Conservation (phyloP, 179 eudicot genomes). For the Carnegiea gigantea region DNA sequence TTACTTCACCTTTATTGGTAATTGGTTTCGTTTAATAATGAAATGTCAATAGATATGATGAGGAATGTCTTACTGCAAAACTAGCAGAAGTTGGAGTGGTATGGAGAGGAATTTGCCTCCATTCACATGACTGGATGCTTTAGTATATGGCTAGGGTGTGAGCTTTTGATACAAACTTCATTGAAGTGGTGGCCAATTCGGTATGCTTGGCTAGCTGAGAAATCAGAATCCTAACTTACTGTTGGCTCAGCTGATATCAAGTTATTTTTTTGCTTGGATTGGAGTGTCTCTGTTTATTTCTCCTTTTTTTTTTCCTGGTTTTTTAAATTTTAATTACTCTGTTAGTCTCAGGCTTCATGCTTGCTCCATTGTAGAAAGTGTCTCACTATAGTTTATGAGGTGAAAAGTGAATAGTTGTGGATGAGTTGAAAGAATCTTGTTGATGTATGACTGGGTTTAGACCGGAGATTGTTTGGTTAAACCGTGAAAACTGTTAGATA, state of each 20-base stretch:
- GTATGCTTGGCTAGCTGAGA: neutral
- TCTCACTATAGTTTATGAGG: neutral
- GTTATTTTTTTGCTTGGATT: neutral
- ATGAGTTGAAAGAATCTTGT: neutral
- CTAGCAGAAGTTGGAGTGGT: neutral
- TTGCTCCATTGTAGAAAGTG: too few relatives aligned
- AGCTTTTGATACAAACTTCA: neutral
- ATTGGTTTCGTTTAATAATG: neutral
- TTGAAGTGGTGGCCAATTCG: neutral
- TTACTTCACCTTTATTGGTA: neutral
- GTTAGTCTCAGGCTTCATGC: neutral
- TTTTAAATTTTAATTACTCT: neutral
- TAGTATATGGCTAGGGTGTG: neutral
- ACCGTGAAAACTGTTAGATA: neutral
- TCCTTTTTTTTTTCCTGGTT: neutral
- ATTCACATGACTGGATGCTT: neutral
- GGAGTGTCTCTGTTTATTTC: too few relatives aligned
- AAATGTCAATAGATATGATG: neutral
- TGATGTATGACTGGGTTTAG: neutral
- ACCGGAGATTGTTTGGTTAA: neutral
- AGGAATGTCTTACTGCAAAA: neutral
- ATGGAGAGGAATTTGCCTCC: neutral
- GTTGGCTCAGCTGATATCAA: neutral
- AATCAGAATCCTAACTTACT: neutral
- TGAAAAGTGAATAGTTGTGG: neutral